phyloP scores from a whole-genome alignment of 257 asterid genomes.

The Handroanthus guayacan region DNA sequence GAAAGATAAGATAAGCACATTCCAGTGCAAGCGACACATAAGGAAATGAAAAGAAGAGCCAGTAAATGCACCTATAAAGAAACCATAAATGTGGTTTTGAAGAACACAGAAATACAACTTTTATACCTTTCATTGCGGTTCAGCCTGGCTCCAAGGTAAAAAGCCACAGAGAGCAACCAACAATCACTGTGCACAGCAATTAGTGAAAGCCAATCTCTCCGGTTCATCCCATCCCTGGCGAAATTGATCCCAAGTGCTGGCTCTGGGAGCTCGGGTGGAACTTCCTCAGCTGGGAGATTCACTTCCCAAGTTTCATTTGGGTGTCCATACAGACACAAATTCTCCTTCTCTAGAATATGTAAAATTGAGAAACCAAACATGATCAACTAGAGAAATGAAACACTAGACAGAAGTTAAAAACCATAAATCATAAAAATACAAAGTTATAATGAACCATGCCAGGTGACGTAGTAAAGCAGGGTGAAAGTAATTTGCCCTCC shows the following conservation, averaged over 20 bases:
- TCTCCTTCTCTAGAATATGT: slow-evolving; percentile 76
- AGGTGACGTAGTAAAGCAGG: neutral
- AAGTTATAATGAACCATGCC: neutral
- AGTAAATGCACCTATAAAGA: slow-evolving; percentile 14
- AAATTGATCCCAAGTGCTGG: slow-evolving; percentile 95
- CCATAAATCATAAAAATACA: neutral
- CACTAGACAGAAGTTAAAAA: slow-evolving; percentile 7
- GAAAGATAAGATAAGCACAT: neutral
- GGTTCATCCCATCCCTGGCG: slow-evolving; percentile 94
- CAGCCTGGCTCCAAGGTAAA: slow-evolving; percentile 87
- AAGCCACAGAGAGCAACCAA: slow-evolving; percentile 96
- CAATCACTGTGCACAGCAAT: slow-evolving; percentile 98
- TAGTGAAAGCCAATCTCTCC: slow-evolving; percentile 92
- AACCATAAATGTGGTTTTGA: slow-evolving; percentile 21
- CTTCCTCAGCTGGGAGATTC: slow-evolving; percentile 95
- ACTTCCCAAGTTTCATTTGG: slow-evolving; percentile 95
- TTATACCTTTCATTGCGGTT: slow-evolving; percentile 84
- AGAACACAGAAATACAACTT: slow-evolving; percentile 10
- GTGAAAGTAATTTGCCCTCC: slow-evolving; percentile 15
- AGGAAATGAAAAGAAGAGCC: neutral
- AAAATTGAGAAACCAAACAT: slow-evolving; percentile 32
- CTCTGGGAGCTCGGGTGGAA: slow-evolving; percentile 97
- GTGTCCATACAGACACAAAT: slow-evolving; percentile 92
- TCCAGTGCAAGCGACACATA: slow-evolving; percentile 8
- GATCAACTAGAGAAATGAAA: slow-evolving; percentile 31